Conservation (phyloP, 495 filamentous ascomycete genomes). For the Aspergillus egyptiacus region DNA sequence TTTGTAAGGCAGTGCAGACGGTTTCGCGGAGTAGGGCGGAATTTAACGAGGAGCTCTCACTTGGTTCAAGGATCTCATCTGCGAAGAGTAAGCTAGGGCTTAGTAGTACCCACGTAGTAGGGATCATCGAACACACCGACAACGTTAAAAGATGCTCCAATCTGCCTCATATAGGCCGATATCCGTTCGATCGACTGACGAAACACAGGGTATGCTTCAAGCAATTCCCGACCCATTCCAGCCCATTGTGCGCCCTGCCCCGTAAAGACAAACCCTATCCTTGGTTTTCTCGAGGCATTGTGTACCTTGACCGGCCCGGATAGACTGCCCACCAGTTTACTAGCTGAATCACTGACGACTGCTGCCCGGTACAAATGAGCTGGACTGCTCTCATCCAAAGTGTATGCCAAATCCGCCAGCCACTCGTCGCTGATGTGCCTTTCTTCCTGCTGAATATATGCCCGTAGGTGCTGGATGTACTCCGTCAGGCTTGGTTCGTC, state of each 20-base stretch:
- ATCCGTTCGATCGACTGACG: constrained; percentile 18
- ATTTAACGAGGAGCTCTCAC: neutral
- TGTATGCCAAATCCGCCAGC: constrained; percentile 26
- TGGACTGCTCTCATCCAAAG: constrained; percentile 24
- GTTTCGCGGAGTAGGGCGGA: constrained; percentile 25
- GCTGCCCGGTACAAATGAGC: constrained; percentile 21
- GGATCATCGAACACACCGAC: neutral
- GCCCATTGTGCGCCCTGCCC: constrained; percentile 42
- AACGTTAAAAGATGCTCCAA: constrained; percentile 4
- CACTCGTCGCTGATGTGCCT: neutral
- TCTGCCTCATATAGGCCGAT: constrained; percentile 14
- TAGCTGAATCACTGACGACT: constrained; percentile 7
- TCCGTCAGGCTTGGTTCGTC: constrained; percentile 16
- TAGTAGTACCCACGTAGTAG: neutral
- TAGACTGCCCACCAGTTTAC: constrained; percentile 10
- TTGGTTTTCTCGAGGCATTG: constrained; percentile 18
- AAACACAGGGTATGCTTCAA: constrained; percentile 23
- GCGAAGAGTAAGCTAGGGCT: too few relatives aligned
- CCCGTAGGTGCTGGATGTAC: constrained; percentile 3
- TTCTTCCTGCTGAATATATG: constrained; percentile 6
- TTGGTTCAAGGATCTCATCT: neutral
- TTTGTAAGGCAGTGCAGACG: constrained; percentile 33
- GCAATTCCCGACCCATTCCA: constrained; percentile 30
- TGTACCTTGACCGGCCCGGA: constrained; percentile 25
- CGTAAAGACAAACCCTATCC: constrained; percentile 30